Evolutionary conservation across 805 yeast species (phyloP), one percentile per base, ranked within the genome.

Genomic region (Saccharomyces paradoxus): DNA sequence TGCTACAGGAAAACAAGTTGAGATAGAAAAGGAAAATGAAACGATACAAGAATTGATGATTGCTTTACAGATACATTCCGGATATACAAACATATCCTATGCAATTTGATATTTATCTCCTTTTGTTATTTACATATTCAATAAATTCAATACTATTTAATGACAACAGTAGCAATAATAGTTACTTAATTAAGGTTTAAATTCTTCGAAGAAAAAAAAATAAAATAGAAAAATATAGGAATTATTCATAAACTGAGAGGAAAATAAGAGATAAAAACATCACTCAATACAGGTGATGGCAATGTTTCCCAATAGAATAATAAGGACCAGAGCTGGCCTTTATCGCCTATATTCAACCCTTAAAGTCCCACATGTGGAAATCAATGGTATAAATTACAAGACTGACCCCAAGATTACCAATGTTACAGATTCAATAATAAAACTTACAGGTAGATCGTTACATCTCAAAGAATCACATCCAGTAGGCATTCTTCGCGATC

Each of bases 401-500:
- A 77, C 84, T 0, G 96, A 90, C 67, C 53, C 64, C 4, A 85
- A 81, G 41, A 82, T 89, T 87, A 89, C 97, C 2, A 94, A 94
- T 65, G 85, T 88, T 0, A 87, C 97, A 0, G 83, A 84, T 1
- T 77, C 86, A 41, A 89, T 94, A 46, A 62, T 84, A 10, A 78
- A 77, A 4, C 73, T 89, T 30, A 82, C 90, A 0, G 86, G 83
- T 26, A 77, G 96, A 57, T 80, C 86, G 51, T 73, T 92, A 27
- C 96, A 92, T 67, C 76, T 81, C 50, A 74, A 87, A 56, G 80
- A 82, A 22, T 73, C 82, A 59, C 98, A 94, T 69, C 99, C 99
- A 6, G 81, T 94, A 44, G 96, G 97, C 2, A 92, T 91, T 51
- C 76, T 94, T 37, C 79, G 90, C 49, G 76, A 80, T 22, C 74